A percentile compares a stretch with the other conserved stretches of the same genome.
phyloP scores from a whole-genome alignment of 345 rosid genomes.

The Reutealis trisperma region DNA sequence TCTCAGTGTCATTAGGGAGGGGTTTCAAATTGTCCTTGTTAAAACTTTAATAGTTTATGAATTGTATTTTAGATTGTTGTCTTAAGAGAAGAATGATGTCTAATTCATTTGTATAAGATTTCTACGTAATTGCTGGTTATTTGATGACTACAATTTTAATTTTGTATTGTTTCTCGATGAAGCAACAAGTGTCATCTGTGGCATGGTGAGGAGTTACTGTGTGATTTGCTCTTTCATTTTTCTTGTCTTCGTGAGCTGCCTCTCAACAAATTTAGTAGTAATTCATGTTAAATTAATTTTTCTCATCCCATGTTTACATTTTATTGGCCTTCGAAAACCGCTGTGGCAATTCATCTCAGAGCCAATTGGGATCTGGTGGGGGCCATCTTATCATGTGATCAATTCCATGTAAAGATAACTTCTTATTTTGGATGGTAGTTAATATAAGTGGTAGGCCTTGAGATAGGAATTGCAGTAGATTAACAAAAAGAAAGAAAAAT shows the following conservation, averaged over 20 bases:
- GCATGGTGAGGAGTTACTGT: background rate
- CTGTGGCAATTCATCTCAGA: background rate
- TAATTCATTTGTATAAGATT: conserved; percentile 18
- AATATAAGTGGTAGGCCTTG: conserved; percentile 21
- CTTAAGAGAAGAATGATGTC: conserved; percentile 11
- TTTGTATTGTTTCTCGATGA: conserved; percentile 9
- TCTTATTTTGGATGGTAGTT: conserved; percentile 10
- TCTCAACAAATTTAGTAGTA: background rate
- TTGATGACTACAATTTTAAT: conserved; percentile 4
- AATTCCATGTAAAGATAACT: background rate
- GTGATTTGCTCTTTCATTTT: background rate
- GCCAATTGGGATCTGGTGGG: conserved; percentile 29
- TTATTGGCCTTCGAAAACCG: background rate
- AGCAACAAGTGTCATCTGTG: background rate
- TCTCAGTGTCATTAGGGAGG: conserved; percentile 10
- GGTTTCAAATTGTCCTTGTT: conserved; percentile 12
- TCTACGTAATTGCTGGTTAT: background rate
- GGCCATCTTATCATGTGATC: conserved; percentile 23
- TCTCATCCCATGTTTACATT: background rate
- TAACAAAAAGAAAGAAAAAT: conserved; percentile 24
- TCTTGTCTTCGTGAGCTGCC: too few relatives aligned
- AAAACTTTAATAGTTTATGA: background rate
- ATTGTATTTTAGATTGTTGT: conserved; percentile 11
- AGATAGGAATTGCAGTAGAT: conserved; percentile 19
- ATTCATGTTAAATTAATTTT: too few relatives aligned